These are phyloP conservation scores for Apiospora sp. DNA, from an alignment of 2,329 filamentous ascomycete species.

Conservation along the genomic window DNA sequence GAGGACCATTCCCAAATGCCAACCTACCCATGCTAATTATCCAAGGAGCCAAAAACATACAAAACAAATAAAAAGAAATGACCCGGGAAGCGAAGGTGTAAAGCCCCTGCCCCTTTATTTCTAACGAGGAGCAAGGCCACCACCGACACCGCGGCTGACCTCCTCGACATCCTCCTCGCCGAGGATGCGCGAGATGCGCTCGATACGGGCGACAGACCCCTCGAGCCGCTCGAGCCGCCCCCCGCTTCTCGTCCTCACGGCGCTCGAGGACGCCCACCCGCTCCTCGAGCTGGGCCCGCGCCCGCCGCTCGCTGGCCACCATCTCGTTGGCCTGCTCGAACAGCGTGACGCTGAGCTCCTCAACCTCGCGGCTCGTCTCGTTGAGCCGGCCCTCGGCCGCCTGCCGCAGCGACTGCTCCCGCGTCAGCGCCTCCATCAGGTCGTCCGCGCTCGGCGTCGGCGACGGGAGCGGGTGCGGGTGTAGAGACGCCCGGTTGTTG, in stretches of 20 bases:
- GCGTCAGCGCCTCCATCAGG: constrained; percentile 69
- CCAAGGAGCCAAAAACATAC: background rate
- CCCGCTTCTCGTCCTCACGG: constrained; percentile 74
- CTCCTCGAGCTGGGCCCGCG: constrained; percentile 75
- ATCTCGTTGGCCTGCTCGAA: constrained; percentile 90
- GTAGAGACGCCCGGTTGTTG: constrained; percentile 28
- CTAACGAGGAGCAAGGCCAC: background rate
- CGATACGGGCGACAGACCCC: constrained; percentile 73
- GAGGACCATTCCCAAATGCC: background rate
- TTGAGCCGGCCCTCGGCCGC: constrained; percentile 74
- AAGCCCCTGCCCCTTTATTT: background rate
- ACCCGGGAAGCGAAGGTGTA: background rate
- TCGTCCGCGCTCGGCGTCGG: constrained; percentile 49
- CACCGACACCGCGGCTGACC: background rate
- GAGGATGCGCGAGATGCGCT: constrained; percentile 58
- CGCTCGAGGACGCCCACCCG: constrained; percentile 73
- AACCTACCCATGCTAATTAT: background rate
- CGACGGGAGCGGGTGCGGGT: constrained; percentile 32
- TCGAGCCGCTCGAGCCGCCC: constrained; percentile 75
- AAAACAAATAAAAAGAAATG: background rate
- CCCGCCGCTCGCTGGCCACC: constrained; percentile 79
- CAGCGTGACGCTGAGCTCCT: constrained; percentile 77
- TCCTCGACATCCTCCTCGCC: constrained; percentile 20
- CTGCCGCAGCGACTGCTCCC: constrained; percentile 71
- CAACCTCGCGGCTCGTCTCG: constrained; percentile 75